Conservation (phyloP, 2,329 filamentous ascomycete species). For the Mollisia scopiformis region DNA sequence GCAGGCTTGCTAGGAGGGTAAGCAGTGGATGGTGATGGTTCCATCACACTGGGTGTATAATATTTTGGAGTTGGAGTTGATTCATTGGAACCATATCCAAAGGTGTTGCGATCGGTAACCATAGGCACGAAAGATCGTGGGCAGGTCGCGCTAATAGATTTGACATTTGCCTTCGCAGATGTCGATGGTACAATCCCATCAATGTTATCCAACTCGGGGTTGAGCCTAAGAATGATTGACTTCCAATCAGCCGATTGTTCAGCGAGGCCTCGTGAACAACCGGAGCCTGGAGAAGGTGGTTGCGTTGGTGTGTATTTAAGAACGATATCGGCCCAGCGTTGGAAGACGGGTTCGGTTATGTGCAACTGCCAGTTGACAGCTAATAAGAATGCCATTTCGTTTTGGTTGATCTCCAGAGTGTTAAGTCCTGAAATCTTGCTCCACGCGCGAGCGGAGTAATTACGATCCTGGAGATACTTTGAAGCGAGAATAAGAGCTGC, state of each 20-base stretch:
- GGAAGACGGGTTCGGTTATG: conserved; percentile 85
- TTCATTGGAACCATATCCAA: conserved; percentile 44
- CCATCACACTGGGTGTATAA: conserved; percentile 50
- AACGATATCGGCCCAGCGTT: conserved; percentile 92
- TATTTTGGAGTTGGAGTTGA: conserved; percentile 46
- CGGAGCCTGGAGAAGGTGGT: conserved; percentile 54
- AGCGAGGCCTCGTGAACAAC: conserved; percentile 24
- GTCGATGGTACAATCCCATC: conserved; percentile 49
- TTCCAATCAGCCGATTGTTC: conserved; percentile 53
- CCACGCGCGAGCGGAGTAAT: conserved; percentile 97
- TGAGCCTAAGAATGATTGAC: conserved; percentile 57
- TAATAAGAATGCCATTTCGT: conserved; percentile 88
- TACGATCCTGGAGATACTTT: conserved; percentile 97
- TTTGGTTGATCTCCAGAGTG: conserved; percentile 92
- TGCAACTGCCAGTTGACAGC: conserved; percentile 95
- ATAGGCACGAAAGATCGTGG: conserved; percentile 46
- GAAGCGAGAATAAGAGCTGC: conserved; percentile 93
- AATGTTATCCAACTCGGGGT: conserved; percentile 61
- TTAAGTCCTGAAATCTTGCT: conserved; percentile 98
- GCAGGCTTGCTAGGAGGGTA: conserved; percentile 51
- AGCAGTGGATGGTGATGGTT: conserved; percentile 48
- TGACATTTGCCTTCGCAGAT: conserved; percentile 25
- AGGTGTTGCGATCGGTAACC: conserved; percentile 41
- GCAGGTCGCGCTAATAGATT: conserved; percentile 23
- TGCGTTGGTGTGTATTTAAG: conserved; percentile 71